Evolutionary conservation across 352 stramenopile genomes (phyloP), one percentile per base, ranked within the genome.

Genomic region (Phytophthora pluvialis): DNA sequence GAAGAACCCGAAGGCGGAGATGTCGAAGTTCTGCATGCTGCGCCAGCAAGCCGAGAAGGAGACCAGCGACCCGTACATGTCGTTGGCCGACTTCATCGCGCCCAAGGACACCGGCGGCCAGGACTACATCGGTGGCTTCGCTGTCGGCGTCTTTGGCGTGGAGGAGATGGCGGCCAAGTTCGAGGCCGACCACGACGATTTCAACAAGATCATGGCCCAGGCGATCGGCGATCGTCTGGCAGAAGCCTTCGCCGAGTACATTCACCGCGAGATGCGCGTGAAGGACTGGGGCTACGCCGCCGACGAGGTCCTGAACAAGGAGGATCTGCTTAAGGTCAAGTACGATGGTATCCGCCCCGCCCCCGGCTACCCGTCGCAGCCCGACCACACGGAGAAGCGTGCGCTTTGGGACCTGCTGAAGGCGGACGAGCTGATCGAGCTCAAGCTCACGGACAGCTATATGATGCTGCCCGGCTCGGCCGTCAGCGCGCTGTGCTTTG

Each of bases 121-220:
- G 32, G 95, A 98, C 77, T 91, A 98, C 63, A 74, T 98, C 33
- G 96, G 94, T 55, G 97, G 97, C 77, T 98, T 99, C 76, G 95
- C 97, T 38, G 95, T 99, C 5, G 95, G 93, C 26, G 98, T 96
- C 49, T 98, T 99, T 79, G 97, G 97, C 16, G 97, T 97, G 33
- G 97, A 99, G 33, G 93, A 88, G 52, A 83, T 98, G 57, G 95
- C 94, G 5, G 78, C 81, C 21, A 93, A 96, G 70, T 99, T 97
- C 66, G 95, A 99, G 64, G 82, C 80, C 12, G 80, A 98, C 46
- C 83, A 99, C 67, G 97, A 99, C 71, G 97, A 99, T 72, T 99
- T 98, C 76, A 97, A 88, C 70, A 99, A 99, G 80, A 99, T 99
- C 69, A 98, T 99, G 95, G 79, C 96, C 8, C 96, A 99, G 49